Percentiles rank a stretch among this genome's conserved stretches.
phyloP scores from a whole-genome alignment of 1,284 basidiomycete genomes.

The Cutaneotrichosporon cutaneum region DNA sequence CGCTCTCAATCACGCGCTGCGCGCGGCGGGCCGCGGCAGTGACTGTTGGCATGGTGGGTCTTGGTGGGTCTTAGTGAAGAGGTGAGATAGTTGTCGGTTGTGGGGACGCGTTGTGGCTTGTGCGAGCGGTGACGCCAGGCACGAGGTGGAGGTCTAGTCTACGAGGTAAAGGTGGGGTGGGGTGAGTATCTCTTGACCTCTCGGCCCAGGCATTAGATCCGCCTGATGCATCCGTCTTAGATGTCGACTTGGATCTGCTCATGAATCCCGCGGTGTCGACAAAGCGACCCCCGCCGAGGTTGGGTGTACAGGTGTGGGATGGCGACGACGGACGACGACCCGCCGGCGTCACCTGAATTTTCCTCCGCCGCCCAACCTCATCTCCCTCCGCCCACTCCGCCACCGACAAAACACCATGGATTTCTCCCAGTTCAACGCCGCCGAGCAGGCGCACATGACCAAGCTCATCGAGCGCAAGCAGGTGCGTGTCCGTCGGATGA shows the following conservation, averaged over 20 bases:
- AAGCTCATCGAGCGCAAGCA: slow-evolving; percentile 89
- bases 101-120: neutral
- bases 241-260: no score
- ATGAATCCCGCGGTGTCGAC: no score
- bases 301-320: no score
- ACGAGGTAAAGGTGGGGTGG: no score
- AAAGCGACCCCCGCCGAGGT: no score
- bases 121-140: neutral
- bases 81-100: neutral
- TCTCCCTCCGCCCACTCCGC: slow-evolving; percentile 4
- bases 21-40: slow-evolving; percentile 27
- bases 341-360: slow-evolving; percentile 6
- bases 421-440: slow-evolving; percentile 75
- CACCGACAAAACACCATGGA: slow-evolving; percentile 61
- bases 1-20: slow-evolving; percentile 30
- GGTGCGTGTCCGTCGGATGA: slow-evolving; percentile 56
- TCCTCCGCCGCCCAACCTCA: neutral
- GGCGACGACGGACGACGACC: neutral
- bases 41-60: slow-evolving; percentile 21
- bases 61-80: neutral
- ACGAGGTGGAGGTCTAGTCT: neutral
- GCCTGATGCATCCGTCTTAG: no score
- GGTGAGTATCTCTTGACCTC: no score
- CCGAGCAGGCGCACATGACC: slow-evolving; percentile 87
- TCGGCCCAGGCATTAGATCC: no score